Conservation (phyloP, 768 basidiomycete genomes). For the Mycena amicta region DNA sequence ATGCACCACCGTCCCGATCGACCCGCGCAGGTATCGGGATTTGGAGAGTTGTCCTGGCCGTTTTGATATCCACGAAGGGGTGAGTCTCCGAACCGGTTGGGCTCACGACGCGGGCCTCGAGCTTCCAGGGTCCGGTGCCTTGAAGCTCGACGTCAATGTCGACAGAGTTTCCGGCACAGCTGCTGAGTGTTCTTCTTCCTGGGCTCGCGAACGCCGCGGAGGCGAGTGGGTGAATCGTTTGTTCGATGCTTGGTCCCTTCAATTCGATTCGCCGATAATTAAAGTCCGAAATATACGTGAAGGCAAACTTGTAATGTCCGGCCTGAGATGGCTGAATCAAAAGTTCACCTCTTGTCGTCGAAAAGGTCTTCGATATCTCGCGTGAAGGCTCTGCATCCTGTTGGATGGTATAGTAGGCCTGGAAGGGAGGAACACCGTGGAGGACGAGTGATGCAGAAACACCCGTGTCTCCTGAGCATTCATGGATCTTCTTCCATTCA, state of each 20-base stretch:
- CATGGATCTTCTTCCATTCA: conserved; percentile 86
- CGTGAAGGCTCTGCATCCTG: conserved; percentile 66
- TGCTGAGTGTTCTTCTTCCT: conserved; percentile 61
- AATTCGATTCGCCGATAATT: conserved; percentile 81
- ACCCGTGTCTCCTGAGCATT: conserved; percentile 92
- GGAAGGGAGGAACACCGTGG: conserved; percentile 88
- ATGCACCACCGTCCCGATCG: conserved; percentile 69
- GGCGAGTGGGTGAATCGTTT: conserved; percentile 88
- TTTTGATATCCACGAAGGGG: conserved; percentile 55
- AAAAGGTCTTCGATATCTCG: conserved; percentile 61
- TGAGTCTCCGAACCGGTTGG: conserved; percentile 66
- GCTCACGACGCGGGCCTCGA: conserved; percentile 82
- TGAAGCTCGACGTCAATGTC: conserved; percentile 81
- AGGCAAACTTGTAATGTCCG: conserved; percentile 86
- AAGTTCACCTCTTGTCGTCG: conserved; percentile 76
- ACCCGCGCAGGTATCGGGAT: conserved; percentile 71
- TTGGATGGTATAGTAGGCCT: conserved; percentile 75
- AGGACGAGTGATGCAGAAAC: conserved; percentile 85
- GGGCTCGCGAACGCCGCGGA: conserved; percentile 68
- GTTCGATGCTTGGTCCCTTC: conserved; percentile 77
- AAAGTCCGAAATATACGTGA: conserved; percentile 76
- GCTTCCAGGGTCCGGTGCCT: conserved; percentile 90
- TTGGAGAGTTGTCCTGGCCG: conserved; percentile 54
- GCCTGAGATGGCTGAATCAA: conserved; percentile 86
- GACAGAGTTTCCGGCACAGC: conserved; percentile 77